phyloP scores from a whole-genome alignment of 2,329 filamentous ascomycete species.

The Teratosphaeria pseudoeucalypti region DNA sequence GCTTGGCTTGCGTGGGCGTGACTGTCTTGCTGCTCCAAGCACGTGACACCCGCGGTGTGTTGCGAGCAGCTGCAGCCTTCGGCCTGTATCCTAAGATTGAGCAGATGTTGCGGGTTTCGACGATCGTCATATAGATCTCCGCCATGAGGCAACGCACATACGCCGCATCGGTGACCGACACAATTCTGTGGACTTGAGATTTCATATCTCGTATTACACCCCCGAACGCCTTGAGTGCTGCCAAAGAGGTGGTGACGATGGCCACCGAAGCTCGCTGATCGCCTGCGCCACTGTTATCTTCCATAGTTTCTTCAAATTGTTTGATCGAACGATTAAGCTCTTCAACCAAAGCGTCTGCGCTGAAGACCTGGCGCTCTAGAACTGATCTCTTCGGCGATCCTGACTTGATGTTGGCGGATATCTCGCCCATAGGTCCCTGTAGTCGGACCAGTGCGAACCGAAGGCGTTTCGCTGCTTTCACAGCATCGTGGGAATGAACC shows the following conservation, averaged over 20 bases:
- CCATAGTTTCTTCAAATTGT: slow-evolving; percentile 37
- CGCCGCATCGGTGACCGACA: slow-evolving; percentile 45
- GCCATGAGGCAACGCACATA: slow-evolving; percentile 50
- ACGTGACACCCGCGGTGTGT: slow-evolving; percentile 20
- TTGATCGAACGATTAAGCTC: slow-evolving; percentile 47
- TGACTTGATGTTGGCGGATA: slow-evolving; percentile 33
- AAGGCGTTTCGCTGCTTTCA: slow-evolving; percentile 19
- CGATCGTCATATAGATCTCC: slow-evolving; percentile 46
- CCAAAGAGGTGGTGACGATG: slow-evolving; percentile 33
- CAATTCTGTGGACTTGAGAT: slow-evolving; percentile 39
- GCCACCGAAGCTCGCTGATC: slow-evolving; percentile 34
- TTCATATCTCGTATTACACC: slow-evolving; percentile 40
- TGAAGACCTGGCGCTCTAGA: slow-evolving; percentile 47
- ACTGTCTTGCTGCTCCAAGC: slow-evolving; percentile 25
- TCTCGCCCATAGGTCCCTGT: slow-evolving; percentile 16
- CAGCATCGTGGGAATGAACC: slow-evolving; percentile 12
- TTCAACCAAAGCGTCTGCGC: slow-evolving; percentile 46
- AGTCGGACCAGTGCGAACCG: slow-evolving; percentile 20
- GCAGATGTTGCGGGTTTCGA: slow-evolving; percentile 51
- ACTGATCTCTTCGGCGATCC: slow-evolving; percentile 38
- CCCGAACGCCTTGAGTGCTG: slow-evolving; percentile 40
- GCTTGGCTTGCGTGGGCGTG: slow-evolving; percentile 39
- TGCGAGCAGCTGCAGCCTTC: slow-evolving; percentile 9
- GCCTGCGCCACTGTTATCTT: slow-evolving; percentile 35
- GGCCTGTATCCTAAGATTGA: slow-evolving; percentile 37